Evolutionary conservation across 1,139 yeast genomes (phyloP), one percentile per base, ranked within the genome.

Genomic region (Schwanniomyces etchellsii): DNA sequence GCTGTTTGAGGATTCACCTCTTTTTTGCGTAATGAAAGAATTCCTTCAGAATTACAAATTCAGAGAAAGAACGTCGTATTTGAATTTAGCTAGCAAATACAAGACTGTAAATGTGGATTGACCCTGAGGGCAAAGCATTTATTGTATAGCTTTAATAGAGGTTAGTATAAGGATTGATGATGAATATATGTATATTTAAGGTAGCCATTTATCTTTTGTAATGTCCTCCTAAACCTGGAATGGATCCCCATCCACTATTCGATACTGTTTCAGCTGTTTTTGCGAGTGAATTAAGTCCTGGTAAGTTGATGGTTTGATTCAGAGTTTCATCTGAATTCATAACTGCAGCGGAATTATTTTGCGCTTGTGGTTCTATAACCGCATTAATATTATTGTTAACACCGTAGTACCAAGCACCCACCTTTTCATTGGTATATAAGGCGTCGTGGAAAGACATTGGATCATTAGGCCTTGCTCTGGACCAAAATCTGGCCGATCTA

Each of bases 401-500:
- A 14, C 78, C 78, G 44, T 77, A 77, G 52, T 76, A 79, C 85
- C 86, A 78, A 2, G 84, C 82, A 26, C 81, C 83, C 31, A 66
- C 68, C 46, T 81, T 81, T 31, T 79, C 81, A 48, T 77, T 77
- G 10, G 83, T 77, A 33, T 60, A 60, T 37, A 85, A 78, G 14
- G 88, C 81, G 53, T 89, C 96, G 42, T 79, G 76, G 58, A 78
- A 86, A 3, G 89, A 83, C 51, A 73, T 74, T 1, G 86, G 82
- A 57, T 91, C 98, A 44, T 81, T 82, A 2, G 96, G 97, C 50
- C 95, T 69, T 1, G 94, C 83, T 32, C 98, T 69, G 21, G 91
- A 79, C 98, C 98, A 91, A 58, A 91, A 85, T 38, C 96, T 63
- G n/a, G 95, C 86, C 9, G 93, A 78, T 50, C 93, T 75, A 56